Conservation (phyloP, 495 filamentous ascomycete genomes). For the Neohortaea acidophila region DNA sequence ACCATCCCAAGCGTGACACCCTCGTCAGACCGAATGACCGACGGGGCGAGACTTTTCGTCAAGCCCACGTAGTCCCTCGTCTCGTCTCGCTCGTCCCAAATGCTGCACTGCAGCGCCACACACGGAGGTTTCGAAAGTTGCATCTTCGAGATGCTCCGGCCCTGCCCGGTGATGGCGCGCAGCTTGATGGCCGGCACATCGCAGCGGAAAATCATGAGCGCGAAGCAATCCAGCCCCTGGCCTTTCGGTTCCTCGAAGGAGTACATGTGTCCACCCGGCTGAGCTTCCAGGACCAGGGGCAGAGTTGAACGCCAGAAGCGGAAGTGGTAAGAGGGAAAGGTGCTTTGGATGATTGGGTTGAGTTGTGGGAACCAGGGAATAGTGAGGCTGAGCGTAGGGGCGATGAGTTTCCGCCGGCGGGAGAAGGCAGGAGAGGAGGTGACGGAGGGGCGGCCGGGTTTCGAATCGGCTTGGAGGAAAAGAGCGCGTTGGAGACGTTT, state of each 20-base stretch:
- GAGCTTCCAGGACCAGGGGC: constrained; percentile 6
- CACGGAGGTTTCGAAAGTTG: constrained; percentile 13
- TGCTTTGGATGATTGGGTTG: constrained; percentile 14
- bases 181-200: constrained; percentile 5
- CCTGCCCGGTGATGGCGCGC: background rate
- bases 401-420: background rate
- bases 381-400: background rate
- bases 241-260: too few species aligned
- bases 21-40: constrained; percentile 2
- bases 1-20: constrained; percentile 12
- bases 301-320: too few species aligned
- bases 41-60: constrained; percentile 3
- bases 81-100: constrained; percentile 18
- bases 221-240: too few species aligned
- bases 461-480: constrained; percentile 5
- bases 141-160: constrained; percentile 8
- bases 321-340: constrained; percentile 12
- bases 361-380: constrained; percentile 1
- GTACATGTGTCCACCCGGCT: constrained; percentile 5
- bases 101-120: constrained; percentile 9
- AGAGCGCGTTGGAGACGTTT: constrained; percentile 9
- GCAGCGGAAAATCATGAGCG: constrained; percentile 10
- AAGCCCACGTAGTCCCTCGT: constrained; percentile 14
- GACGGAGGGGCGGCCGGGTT: constrained; percentile 3
- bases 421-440: background rate